Evolutionary conservation across 495 filamentous ascomycete genomes (phyloP).

Genomic region (Cercophora newfieldiana): DNA sequence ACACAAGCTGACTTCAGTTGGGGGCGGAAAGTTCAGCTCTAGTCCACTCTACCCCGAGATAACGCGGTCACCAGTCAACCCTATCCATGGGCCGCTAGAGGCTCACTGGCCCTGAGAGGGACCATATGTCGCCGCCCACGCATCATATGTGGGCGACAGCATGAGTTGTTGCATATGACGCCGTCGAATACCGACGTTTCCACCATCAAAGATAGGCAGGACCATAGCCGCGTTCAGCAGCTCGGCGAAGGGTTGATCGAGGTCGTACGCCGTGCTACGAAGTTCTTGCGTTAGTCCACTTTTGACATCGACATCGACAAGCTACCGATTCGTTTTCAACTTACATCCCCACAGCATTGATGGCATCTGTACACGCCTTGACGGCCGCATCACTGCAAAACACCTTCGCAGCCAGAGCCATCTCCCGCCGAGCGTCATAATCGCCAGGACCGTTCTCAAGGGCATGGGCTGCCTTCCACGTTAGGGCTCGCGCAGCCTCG

Average conservation of each 20-base stretch:
- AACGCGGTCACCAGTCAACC: too few relatives aligned
- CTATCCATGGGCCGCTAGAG: not conserved
- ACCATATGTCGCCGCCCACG: slow-evolving; percentile 40
- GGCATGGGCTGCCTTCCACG: slow-evolving; percentile 52
- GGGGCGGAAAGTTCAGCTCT: not conserved
- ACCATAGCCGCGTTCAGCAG: slow-evolving; percentile 51
- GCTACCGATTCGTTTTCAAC: slow-evolving; percentile 6
- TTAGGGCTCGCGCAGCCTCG: slow-evolving; percentile 51
- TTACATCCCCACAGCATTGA: slow-evolving; percentile 52
- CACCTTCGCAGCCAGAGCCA: slow-evolving; percentile 53
- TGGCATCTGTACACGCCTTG: slow-evolving; percentile 48
- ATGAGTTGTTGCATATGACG: slow-evolving; percentile 53
- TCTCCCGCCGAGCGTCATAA: slow-evolving; percentile 44
- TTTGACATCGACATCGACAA: not conserved
- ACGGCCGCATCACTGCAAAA: slow-evolving; percentile 52
- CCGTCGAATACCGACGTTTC: slow-evolving; percentile 56
- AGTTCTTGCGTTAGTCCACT: not conserved
- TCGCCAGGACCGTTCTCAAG: slow-evolving; percentile 42
- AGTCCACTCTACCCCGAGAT: not conserved
- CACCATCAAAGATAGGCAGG: slow-evolving; percentile 56
- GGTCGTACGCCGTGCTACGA: slow-evolving; percentile 44
- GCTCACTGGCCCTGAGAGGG: slow-evolving; percentile 2
- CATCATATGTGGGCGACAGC: slow-evolving; percentile 46
- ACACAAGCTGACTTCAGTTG: not conserved
- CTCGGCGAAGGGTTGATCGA: slow-evolving; percentile 44